Evolutionary conservation across 495 filamentous ascomycete genomes (phyloP).

Genomic region (Melanomma pulvis-pyrius): DNA sequence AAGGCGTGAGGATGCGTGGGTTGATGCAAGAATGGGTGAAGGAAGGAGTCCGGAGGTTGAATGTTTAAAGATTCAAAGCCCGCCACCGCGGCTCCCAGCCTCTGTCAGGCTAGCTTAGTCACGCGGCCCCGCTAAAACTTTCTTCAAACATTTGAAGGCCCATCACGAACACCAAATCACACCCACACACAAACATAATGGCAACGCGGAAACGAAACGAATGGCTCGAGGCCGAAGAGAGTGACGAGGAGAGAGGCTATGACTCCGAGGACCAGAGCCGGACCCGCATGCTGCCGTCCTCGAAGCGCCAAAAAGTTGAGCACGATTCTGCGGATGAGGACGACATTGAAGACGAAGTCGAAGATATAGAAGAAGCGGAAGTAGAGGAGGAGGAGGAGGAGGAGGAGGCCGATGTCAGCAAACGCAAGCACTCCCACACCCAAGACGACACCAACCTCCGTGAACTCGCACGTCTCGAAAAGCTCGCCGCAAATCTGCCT

Average conservation of each 20-base stretch:
- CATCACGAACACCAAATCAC: neutral
- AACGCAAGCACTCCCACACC: neutral
- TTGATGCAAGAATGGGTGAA: neutral
- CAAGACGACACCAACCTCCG: conserved; percentile 25
- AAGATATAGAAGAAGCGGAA: conserved; percentile 26
- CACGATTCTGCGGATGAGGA: conserved; percentile 45
- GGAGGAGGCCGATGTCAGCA: neutral
- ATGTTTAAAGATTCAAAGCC: too few relatives aligned
- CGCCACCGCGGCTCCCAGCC: neutral
- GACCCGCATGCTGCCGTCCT: conserved; percentile 50
- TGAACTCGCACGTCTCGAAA: conserved; percentile 15
- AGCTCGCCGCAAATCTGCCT: conserved; percentile 10
- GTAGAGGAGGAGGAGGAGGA: conserved; percentile 24
- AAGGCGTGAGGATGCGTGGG: neutral
- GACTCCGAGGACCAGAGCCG: conserved; percentile 74
- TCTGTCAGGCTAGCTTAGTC: neutral
- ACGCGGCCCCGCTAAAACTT: neutral
- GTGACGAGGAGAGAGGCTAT: conserved; percentile 65
- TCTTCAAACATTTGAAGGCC: neutral
- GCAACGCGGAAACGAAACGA: conserved; percentile 71
- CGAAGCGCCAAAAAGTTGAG: conserved; percentile 68
- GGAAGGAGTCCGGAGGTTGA: neutral
- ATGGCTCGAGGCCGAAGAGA: conserved; percentile 68
- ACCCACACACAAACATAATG: conserved; percentile 52
- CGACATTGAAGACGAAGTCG: conserved; percentile 32